A percentile compares a stretch with the other conserved stretches of the same genome.
Evolutionary conservation across 345 rosid species (phyloP).

Genomic region (Populus deltoides): DNA sequence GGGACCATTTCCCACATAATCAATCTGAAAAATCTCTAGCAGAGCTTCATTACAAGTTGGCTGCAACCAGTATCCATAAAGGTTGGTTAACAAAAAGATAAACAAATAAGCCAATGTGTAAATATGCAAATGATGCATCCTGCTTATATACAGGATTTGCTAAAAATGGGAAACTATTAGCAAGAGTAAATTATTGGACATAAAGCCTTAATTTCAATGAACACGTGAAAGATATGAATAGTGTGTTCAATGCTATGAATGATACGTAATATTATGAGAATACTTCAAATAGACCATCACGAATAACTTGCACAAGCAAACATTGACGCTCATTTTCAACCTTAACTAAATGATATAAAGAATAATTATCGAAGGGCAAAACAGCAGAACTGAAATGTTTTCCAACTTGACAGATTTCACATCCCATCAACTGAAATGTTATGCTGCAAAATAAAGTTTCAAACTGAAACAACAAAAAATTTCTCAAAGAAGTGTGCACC

Average conservation of each 20-base stretch:
- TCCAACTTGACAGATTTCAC: background rate
- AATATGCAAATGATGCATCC: background rate
- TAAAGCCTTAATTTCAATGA: background rate
- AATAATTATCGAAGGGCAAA: background rate
- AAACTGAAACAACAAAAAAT: background rate
- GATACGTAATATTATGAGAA: background rate
- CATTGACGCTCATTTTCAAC: background rate
- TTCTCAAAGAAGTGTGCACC: background rate
- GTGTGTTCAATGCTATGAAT: background rate
- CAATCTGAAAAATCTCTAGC: slow-evolving; percentile 68
- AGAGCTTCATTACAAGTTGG: slow-evolving; percentile 82
- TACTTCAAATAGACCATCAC: background rate
- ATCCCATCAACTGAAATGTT: background rate
- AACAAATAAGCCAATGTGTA: background rate
- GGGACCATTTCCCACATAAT: slow-evolving; percentile 70
- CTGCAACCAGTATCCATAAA: slow-evolving; percentile 43
- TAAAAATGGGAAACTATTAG: background rate
- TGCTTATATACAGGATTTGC: background rate
- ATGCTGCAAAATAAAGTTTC: background rate
- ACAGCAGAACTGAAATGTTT: background rate
- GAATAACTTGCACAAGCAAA: background rate
- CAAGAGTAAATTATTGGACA: background rate
- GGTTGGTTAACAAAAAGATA: slow-evolving; percentile 8
- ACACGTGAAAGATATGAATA: background rate
- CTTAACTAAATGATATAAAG: background rate